Base-by-base conservation (phyloP, 345 rosid genomes). In the Clausena lansium region DNA sequence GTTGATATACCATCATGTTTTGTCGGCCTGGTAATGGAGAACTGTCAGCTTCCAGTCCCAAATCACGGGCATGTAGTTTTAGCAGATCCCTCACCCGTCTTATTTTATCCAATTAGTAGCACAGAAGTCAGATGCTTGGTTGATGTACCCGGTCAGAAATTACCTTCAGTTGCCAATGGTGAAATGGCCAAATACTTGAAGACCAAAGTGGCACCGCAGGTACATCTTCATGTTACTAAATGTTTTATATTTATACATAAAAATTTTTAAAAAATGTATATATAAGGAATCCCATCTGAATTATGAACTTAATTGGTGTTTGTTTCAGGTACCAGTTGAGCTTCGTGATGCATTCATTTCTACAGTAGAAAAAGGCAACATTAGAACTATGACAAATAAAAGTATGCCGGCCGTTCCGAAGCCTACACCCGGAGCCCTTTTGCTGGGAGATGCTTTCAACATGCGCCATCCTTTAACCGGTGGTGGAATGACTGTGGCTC, bases 401-500 rank as follows among this genome's bases (percentile, higher is more conserved):
- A 82, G 87, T 81, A 87, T 85, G 88, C 86, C 89, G 2, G 89
- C 89, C 6, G 86, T 83, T 60, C 88, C 89, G 0, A 71, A 74
- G 38, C 86, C 74, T 32, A 83, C 83, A 9, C 84, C 86, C 0
- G 88, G 89, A 45, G 89, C 89, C 33, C 66, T 85, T 7, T 80
- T 87, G 17, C 14, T 85, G 69, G 89, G 88, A 0, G 88, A 87
- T 32, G 86, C 89, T 4, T 85, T 84, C 73, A 87, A 87, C 45
- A 85, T 87, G 88, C 85, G 88, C 0, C 89, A 87, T 72, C 89
- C 88, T 38, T 61, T 84, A 75, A 87, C 88, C 7, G 88, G 88
- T 11, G 88, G 88, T 0, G 89, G 88, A 78, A 87, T 87, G 89
- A 87, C 89, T 3, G 89, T 85, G 0, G 83, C 87, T 7, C 81